Conservation (phyloP, 2,329 filamentous ascomycete genomes). For the Fusarium tjaetaba region DNA sequence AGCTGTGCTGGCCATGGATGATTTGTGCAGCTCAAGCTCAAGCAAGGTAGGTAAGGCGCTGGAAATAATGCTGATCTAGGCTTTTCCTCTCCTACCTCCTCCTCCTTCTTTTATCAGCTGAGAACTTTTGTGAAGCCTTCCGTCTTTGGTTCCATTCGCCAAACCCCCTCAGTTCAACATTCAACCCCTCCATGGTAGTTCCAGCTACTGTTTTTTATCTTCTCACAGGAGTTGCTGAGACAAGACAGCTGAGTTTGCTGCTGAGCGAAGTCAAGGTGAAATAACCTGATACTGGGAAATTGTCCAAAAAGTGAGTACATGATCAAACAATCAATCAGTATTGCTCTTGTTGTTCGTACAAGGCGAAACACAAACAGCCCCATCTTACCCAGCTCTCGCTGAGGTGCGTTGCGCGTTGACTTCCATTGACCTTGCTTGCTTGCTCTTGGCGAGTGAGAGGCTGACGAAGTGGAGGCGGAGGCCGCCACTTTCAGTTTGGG, state of each 20-base stretch:
- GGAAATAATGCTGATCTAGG: constrained; percentile 22
- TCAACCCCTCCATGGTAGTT: constrained; percentile 12
- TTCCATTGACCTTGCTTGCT: neutral
- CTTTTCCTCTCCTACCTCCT: constrained; percentile 7
- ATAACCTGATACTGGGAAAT: neutral
- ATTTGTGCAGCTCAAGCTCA: constrained; percentile 33
- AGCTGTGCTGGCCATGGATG: constrained; percentile 34
- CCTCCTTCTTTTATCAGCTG: constrained; percentile 26
- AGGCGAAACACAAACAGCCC: constrained; percentile 26
- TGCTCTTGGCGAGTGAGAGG: constrained; percentile 30
- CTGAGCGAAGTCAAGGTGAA: neutral
- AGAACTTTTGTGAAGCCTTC: constrained; percentile 27
- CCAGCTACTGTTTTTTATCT: neutral
- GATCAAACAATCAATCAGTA: constrained; percentile 13
- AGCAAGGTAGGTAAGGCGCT: constrained; percentile 3
- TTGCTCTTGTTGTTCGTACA: constrained; percentile 19
- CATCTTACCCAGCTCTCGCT: constrained; percentile 27
- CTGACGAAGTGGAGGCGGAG: constrained; percentile 40
- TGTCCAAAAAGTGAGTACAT: constrained; percentile 30
- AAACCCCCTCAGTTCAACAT: constrained; percentile 21
- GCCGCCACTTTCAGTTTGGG: constrained; percentile 9
- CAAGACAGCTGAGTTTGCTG: neutral
- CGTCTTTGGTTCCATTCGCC: constrained; percentile 22
- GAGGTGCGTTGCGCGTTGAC: constrained; percentile 15
- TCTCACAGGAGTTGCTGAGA: neutral